Conservation (phyloP, 2,329 filamentous ascomycete genomes). For the Zymoseptoria passerinii region DNA sequence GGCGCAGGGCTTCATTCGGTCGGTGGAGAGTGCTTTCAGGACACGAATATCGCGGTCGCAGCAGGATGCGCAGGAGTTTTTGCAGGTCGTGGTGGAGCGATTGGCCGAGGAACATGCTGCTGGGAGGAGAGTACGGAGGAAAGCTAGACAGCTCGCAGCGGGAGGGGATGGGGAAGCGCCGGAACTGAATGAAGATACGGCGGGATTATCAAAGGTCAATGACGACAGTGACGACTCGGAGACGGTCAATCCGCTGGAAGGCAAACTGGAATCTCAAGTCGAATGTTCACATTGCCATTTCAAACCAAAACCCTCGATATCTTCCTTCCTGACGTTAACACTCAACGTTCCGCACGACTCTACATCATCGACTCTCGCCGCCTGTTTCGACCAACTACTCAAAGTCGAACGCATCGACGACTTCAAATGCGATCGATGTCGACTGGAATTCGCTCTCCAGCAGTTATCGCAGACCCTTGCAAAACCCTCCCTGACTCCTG, state of each 20-base stretch:
- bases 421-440: conserved; percentile 90
- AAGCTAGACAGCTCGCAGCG: conserved; percentile 35
- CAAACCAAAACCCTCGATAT: conserved; percentile 73
- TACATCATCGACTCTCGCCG: conserved; percentile 66
- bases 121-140: conserved; percentile 61
- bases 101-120: conserved; percentile 92
- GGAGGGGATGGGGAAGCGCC: background rate
- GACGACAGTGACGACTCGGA: conserved; percentile 40
- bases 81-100: conserved; percentile 87
- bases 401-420: conserved; percentile 96
- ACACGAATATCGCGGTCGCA: conserved; percentile 90
- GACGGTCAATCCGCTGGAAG: conserved; percentile 84
- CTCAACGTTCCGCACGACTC: conserved; percentile 75
- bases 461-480: conserved; percentile 53
- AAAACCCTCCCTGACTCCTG: conserved; percentile 44
- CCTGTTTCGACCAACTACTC: conserved; percentile 87
- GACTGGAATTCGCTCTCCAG: conserved; percentile 69
- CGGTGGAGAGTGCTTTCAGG: conserved; percentile 76
- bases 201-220: conserved; percentile 21
- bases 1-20: conserved; percentile 71
- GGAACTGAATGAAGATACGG: conserved; percentile 14
- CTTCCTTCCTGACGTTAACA: conserved; percentile 85
- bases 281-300: conserved; percentile 87
- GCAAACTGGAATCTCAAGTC: conserved; percentile 85
- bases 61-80: conserved; percentile 94